Evolutionary conservation across 1,139 yeast species (phyloP), one percentile per base, ranked within the genome.

Genomic region (Eremothecium cymbalariae): DNA sequence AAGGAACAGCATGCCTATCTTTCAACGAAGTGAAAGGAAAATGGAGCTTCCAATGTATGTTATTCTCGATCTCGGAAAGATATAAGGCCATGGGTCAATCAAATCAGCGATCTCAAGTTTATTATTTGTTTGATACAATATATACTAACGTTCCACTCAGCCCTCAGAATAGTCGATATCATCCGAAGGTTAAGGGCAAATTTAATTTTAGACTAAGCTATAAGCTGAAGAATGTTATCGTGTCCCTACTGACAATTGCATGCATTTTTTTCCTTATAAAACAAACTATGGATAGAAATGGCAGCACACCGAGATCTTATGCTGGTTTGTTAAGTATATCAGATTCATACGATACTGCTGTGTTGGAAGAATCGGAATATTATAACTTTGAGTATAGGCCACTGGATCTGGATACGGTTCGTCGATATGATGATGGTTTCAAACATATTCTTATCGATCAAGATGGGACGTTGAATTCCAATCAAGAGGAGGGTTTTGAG

Each of bases 381-480:
- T 56, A 52, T 34, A 47, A 59, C 31, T 53, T 47, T 36, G 62
- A 59, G 40, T 55, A 53, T 38, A 52, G 54, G 39, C 45, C 51
- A 19, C 42, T 61, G 13, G 64, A 62, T 39, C 41, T 44, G 11
- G 52, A 48, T 15, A 44, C 45, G 8, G 38, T 62, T 13, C 27
- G 42, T 17, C 59, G 60, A 39, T 63, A 51, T 39, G 65, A 62
- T 38, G 51, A 55, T 9, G 68, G 68, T 31, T 59, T 51, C 2
- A 55, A 54, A 28, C 53, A 55, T 25, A 63, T 55, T 34, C 40
- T 60, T 17, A 52, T 62, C 8, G 47, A 57, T 14, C 47, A 58
- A 31, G 52, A 47, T 33, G 64, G 64, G 13, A 54, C 50, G 9
- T 45, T 40, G 4, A 34, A 50, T 16, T 39, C 53, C 4, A 42